These are phyloP conservation scores for Gamarada debralockiae DNA, from an alignment of 495 filamentous ascomycete genomes.

Conservation along the genomic window DNA sequence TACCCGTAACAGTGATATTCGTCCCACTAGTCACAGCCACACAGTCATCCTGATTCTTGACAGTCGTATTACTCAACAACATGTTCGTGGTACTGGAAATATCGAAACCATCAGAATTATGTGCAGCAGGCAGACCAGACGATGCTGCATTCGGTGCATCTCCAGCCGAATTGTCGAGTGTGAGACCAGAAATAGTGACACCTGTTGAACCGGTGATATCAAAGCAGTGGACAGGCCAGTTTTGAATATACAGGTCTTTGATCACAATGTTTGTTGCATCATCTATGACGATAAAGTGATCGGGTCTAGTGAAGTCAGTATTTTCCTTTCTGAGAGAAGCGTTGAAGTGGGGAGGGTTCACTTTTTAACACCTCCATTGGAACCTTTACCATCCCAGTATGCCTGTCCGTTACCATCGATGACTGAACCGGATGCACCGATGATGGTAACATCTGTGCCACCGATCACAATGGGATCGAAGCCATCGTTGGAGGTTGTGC, in stretches of 20 bases:
- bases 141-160: constrained; percentile 38
- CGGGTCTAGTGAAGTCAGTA: no score
- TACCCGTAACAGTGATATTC: neutral
- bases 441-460: no score
- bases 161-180: neutral
- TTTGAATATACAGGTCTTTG: neutral
- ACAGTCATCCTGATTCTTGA: constrained; percentile 64
- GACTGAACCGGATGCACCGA: no score
- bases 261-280: neutral
- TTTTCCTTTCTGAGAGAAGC: no score
- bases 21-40: neutral
- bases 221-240: neutral
- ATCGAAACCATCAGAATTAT: neutral
- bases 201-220: neutral
- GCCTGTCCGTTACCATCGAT: no score
- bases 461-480: no score
- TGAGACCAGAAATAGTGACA: neutral
- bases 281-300: constrained; percentile 42
- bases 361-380: no score
- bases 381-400: no score
- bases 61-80: constrained; percentile 45
- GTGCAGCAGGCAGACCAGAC: constrained; percentile 19
- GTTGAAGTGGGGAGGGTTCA: no score
- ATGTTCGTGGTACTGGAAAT: constrained; percentile 38
- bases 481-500: no score